Evolutionary conservation across 2,329 filamentous ascomycete species (phyloP), one percentile per base, ranked within the genome.

Genomic region (Ophiocordyceps polyrhachis-furcata): DNA sequence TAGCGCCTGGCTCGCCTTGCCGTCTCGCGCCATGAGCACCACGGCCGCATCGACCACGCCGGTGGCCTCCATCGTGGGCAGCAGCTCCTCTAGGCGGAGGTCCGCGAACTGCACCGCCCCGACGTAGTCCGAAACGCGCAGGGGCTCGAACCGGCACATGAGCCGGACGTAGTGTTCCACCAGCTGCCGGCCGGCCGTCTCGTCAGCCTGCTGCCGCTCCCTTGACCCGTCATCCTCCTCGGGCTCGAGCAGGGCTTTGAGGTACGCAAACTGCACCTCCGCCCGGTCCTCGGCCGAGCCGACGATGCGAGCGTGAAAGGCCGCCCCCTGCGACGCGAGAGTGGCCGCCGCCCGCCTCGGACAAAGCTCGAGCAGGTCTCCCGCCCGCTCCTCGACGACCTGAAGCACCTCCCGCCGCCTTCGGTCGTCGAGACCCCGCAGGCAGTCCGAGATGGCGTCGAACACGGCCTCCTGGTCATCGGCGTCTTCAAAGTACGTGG

Each of bases 11-110:
- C 76, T 74, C 13, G 89, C 72, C 54, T 91, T 78, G 0, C 93
- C 91, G 56, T 95, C 87, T 47, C 85, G 76, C 37, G 86, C 85
- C 71, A 98, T 82, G 11, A 98, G 69, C 2, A 94, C 77, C 7
- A 98, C 84, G 1, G 87, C 89, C 5, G 88, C 93, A 64, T 98
- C 91, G 41, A 98, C 77, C 5, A 91, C 84, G 1, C 88, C 88
- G 40, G 80, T 87, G 49, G 82, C 76, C 60, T 98, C 93, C 70
- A 98, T 86, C 0, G 80, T 79, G 4, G 88, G 87, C 8, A 98
- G 69, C 1, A 98, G 71, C 44, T 78, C 73, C 13, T 91, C 83
- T 0, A 98, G 71, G 21, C 79, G 74, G 25, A 98, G 64, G 56
- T 95, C 80, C 12, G 81, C 79, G 3, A 80, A 79, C 52, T 86